Conservation (phyloP, 2,329 filamentous ascomycete species). For the Microdochium trichocladiopsis region DNA sequence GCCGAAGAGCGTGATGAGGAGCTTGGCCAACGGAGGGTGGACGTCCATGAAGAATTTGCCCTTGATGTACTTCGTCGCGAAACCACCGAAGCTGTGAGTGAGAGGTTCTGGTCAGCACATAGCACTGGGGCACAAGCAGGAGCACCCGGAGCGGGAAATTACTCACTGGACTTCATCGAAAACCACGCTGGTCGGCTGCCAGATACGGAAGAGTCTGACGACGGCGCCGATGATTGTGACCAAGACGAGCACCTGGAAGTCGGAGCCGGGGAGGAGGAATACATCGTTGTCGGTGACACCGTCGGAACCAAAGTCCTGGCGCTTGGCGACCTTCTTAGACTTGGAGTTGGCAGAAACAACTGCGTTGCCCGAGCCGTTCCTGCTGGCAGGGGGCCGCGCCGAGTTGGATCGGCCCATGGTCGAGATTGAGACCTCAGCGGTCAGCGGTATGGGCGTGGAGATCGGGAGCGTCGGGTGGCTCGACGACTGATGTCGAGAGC, state of each 20-base stretch:
- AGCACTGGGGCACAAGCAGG: background rate
- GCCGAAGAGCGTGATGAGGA: conserved; percentile 90
- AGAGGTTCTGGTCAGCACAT: background rate
- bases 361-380: conserved; percentile 12
- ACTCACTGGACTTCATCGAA: conserved; percentile 99
- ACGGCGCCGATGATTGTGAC: conserved; percentile 70
- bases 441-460: background rate
- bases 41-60: conserved; percentile 99
- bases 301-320: conserved; percentile 62
- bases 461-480: background rate
- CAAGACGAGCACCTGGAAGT: conserved; percentile 70
- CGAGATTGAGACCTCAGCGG: conserved; percentile 1
- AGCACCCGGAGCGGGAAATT: conserved; percentile 9
- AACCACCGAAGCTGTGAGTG: conserved; percentile 77
- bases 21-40: conserved; percentile 94
- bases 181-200: conserved; percentile 91
- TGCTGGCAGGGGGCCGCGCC: conserved; percentile 25
- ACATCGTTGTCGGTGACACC: conserved; percentile 87
- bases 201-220: conserved; percentile 91
- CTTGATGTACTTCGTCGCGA: conserved; percentile 99
- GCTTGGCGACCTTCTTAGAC: conserved; percentile 20
- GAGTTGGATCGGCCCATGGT: conserved; percentile 31
- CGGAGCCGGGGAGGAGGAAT: conserved; percentile 73
- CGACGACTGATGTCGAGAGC: background rate
- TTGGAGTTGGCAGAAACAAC: conserved; percentile 16